phyloP scores from a whole-genome alignment of 2,329 filamentous ascomycete genomes.

The Chrysosphaeria jannelii region DNA sequence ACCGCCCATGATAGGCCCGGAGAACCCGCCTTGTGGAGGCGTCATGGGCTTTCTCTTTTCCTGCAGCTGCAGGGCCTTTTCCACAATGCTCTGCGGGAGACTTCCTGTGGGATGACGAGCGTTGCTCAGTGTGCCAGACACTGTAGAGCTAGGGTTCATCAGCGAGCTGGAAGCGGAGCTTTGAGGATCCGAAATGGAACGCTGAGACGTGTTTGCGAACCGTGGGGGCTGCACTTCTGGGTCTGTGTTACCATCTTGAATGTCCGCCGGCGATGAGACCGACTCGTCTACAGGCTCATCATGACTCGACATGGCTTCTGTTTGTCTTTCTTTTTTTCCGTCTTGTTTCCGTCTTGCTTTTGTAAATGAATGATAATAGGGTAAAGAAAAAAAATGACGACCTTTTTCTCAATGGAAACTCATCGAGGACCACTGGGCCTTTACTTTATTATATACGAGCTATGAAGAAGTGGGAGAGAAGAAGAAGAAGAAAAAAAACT shows the following conservation, averaged over 20 bases:
- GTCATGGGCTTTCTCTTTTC: conserved; percentile 9
- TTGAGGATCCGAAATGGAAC: neutral
- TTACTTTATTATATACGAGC: neutral
- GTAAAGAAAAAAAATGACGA: no score
- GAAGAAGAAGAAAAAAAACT: neutral
- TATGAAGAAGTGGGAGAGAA: neutral
- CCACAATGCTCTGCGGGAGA: conserved; percentile 11
- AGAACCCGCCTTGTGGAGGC: conserved; percentile 1
- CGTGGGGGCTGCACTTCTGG: no score
- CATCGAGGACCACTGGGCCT: no score
- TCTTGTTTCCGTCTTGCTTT: neutral
- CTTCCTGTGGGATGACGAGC: conserved; percentile 18
- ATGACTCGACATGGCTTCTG: no score
- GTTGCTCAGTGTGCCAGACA: conserved; percentile 43
- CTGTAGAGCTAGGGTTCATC: conserved; percentile 65
- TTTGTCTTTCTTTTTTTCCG: neutral
- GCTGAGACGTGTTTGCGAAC: neutral
- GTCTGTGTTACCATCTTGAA: no score
- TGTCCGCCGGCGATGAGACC: no score
- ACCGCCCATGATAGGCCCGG: neutral
- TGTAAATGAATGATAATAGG: neutral
- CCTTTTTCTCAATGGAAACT: no score
- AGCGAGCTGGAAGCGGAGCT: conserved; percentile 14
- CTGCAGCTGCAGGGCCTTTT: conserved; percentile 11
- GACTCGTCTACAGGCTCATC: no score